Conservation (phyloP, 2,329 filamentous ascomycete genomes). For the Geosmithia flava region DNA sequence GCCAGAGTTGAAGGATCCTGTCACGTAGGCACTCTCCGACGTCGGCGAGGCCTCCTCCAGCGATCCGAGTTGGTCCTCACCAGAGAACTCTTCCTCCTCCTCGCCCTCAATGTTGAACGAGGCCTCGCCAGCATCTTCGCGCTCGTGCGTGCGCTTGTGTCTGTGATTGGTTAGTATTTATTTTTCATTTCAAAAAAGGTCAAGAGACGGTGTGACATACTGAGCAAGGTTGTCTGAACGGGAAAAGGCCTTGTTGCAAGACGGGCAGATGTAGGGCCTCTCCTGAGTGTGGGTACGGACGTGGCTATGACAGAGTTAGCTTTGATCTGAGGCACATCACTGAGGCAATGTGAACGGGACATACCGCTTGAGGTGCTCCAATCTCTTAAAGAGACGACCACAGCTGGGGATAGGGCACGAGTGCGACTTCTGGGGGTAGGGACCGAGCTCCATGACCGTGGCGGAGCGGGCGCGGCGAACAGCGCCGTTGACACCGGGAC, state of each 20-base stretch:
- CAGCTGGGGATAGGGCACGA: conserved; percentile 99
- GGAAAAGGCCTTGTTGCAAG: conserved; percentile 98
- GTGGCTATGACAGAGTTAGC: conserved; percentile 54
- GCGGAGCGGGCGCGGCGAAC: conserved; percentile 86
- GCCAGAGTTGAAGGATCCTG: conserved; percentile 35
- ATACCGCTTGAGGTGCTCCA: conserved; percentile 99
- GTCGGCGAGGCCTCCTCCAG: conserved; percentile 68
- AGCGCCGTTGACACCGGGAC: conserved; percentile 61
- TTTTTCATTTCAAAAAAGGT: neutral
- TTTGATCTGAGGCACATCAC: conserved; percentile 4
- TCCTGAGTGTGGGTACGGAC: conserved; percentile 99
- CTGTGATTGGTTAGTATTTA: conserved; percentile 29
- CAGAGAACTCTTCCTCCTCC: conserved; percentile 70
- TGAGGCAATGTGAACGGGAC: conserved; percentile 21
- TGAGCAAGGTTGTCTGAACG: conserved; percentile 98
- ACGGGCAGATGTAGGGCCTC: conserved; percentile 91
- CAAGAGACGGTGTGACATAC: conserved; percentile 37
- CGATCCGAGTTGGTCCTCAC: conserved; percentile 73
- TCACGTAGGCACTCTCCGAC: conserved; percentile 52
- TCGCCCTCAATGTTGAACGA: conserved; percentile 60
- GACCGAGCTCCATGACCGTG: conserved; percentile 91
- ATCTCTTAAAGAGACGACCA: conserved; percentile 92
- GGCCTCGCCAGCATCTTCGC: conserved; percentile 46
- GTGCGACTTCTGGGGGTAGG: conserved; percentile 95
- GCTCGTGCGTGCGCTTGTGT: conserved; percentile 69